Base-by-base conservation (phyloP, 2,329 filamentous ascomycete species). In the Fonsecaea monophora region DNA sequence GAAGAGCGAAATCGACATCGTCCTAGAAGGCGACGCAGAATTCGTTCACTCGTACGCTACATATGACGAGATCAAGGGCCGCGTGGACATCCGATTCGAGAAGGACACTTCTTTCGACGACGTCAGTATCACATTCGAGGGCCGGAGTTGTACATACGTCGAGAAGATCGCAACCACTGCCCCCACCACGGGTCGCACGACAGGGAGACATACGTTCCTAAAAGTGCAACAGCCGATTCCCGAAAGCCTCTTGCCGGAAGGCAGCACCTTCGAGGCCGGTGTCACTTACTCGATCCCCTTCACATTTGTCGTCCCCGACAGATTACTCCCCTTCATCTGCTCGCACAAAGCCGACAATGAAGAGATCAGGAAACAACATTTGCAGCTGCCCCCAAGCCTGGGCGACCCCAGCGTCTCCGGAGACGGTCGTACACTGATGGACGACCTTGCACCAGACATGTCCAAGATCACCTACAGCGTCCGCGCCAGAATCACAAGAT, bases 401-500 rank as follows among this genome's bases (percentile, higher is more conserved):
- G 88, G 88, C 12, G 87, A 89, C 65, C 78, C 83, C 8, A 82
- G 83, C 72, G 75, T 85, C n/a, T 79, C 82, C 54, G 81, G 81
- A 30, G 80, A 82, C 68, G 83, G 83, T 9, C 80, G 79, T 40
- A 77, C 77, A 2, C 74, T 86, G 18, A 78, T 86, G 48, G 87
- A 90, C 73, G 88, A 90, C 71, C 79, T 89, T 74, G 80, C 85
- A 1, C 88, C 88, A 0, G 82, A 87, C 8, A 89, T 90, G 87
- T 80, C 82, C 38, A 85, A 82, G 73, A 84, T 90, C 54, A 78
- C 79, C 1, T 90, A 90, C 72, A 80, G 79, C 1, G 79, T 90
- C 64, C 80, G 82, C 38, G 82, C 81, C 10, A 80, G 80, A 38
- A 74, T 87, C 21, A 73, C 78, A 9, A 82, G 79, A 62, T 73